Evolutionary conservation across 768 basidiomycete genomes (phyloP), one percentile per base, ranked within the genome.

Genomic region (Pleurotus pulmonarius): DNA sequence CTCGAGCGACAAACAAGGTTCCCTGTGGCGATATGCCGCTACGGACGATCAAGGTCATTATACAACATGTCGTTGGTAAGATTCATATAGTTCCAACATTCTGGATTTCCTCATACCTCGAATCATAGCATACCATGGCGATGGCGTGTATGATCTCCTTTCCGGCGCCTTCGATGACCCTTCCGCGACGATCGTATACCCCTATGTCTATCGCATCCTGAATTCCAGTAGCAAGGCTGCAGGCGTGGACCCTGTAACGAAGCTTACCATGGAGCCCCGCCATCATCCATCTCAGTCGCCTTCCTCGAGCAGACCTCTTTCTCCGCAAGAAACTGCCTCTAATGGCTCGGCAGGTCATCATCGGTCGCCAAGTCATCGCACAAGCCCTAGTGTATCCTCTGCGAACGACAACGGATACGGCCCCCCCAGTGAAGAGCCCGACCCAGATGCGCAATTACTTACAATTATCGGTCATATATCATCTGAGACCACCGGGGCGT

Each of bases 1-100:
- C 90, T 11, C 79, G 97, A 60, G 92, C 93, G 8, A 88, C 87
- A 0, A 94, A 92, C 66, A 90, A 88, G 60, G 85, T 98, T 1
- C 95, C 97, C 3, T 90, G 95, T 66, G 95, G 94, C 22, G 97
- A 99, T 65, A 95, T 98, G 95, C 97, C 97, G 2, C 71, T 99
- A 57, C 80, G 97, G 59, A 98, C 97, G 2, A 92, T 98, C 70
- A 99, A 99, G 77, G 95, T 97, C 41, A 92, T 99, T 63, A 91
- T 99, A 37, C 97, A 98, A 72, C 94, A 96, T 68, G 83, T 98
- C 56, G 92, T 98, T 63, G 90, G 94, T 95, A 61, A 76, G 94
- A 83, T 15, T 20, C 16, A 5, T 22, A 24, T 44, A 11, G 4
- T 24, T 24, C 4, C n/a, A 22, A 55, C 26, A 16, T 4, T 37